These are phyloP conservation scores for Russula olivacea DNA, from an alignment of 768 basidiomycete species.

Conservation along the genomic window DNA sequence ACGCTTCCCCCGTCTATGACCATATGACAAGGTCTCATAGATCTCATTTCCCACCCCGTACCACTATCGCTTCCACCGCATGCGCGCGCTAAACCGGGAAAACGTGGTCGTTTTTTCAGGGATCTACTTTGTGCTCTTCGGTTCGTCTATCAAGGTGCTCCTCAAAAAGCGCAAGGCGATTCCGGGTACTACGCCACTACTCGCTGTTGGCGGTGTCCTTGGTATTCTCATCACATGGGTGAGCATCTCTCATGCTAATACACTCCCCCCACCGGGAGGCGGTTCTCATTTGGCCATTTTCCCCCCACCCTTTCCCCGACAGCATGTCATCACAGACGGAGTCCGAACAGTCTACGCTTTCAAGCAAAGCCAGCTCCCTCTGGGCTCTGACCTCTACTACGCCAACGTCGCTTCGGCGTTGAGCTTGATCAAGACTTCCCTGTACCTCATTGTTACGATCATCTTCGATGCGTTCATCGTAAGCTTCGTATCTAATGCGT, in stretches of 20 bases:
- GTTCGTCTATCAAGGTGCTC: conserved; percentile 12
- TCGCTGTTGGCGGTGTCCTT: conserved; percentile 14
- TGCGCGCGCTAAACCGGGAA: neutral
- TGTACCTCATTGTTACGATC: conserved; percentile 28
- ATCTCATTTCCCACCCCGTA: too few species aligned
- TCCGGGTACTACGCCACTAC: conserved; percentile 3
- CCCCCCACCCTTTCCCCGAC: neutral
- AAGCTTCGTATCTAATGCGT: neutral
- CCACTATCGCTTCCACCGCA: neutral
- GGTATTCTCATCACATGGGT: conserved; percentile 25
- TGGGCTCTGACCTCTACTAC: conserved; percentile 27
- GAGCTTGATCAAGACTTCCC: conserved; percentile 27
- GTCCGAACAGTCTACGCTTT: conserved; percentile 29
- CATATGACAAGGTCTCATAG: neutral
- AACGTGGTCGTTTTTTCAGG: conserved; percentile 1
- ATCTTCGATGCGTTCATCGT: conserved; percentile 31
- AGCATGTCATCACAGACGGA: conserved; percentile 30
- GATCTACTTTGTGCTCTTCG: conserved; percentile 14
- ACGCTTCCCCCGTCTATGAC: neutral
- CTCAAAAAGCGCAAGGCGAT: conserved; percentile 19
- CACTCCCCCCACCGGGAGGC: neutral
- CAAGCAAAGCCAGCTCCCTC: conserved; percentile 17
- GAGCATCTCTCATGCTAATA: neutral
- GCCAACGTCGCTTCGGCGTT: conserved; percentile 24
- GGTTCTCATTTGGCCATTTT: neutral